phyloP scores from a whole-genome alignment of 805 yeast genomes.

The Sugiyamaella valdiviana region DNA sequence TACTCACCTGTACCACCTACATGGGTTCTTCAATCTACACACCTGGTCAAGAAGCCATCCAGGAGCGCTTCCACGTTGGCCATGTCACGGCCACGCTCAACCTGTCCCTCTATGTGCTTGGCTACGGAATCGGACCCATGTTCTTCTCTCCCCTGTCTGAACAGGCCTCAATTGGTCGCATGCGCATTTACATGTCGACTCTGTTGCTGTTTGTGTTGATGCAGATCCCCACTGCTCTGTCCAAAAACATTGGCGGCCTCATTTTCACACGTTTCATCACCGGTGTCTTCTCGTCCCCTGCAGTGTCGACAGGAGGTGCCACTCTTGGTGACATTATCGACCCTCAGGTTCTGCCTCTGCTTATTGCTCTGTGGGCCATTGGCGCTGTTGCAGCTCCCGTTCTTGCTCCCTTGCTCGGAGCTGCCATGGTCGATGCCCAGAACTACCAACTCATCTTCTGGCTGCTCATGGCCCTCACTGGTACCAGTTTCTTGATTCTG shows the following conservation, averaged over 20 bases:
- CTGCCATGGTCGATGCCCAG: slow-evolving; percentile 42
- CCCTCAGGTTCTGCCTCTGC: slow-evolving; percentile 38
- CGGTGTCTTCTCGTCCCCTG: slow-evolving; percentile 53
- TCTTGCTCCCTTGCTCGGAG: slow-evolving; percentile 53
- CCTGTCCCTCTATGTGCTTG: slow-evolving; percentile 56
- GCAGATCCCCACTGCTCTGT: slow-evolving; percentile 53
- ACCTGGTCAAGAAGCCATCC: slow-evolving; percentile 42
- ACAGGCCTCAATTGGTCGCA: slow-evolving; percentile 44
- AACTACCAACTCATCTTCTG: slow-evolving; percentile 53
- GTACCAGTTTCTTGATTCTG: slow-evolving; percentile 35
- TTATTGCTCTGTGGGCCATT: slow-evolving; percentile 47
- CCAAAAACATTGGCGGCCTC: slow-evolving; percentile 46
- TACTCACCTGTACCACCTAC: slow-evolving; percentile 49
- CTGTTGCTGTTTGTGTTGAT: slow-evolving; percentile 43
- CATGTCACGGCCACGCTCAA: slow-evolving; percentile 46
- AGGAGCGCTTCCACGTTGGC: slow-evolving; percentile 40
- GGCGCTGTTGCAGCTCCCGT: slow-evolving; percentile 14
- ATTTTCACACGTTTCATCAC: slow-evolving; percentile 46
- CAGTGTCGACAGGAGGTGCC: slow-evolving; percentile 55
- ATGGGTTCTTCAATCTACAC: slow-evolving; percentile 57
- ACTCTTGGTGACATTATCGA: slow-evolving; percentile 45
- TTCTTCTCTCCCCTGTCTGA: slow-evolving; percentile 57
- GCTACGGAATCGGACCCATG: slow-evolving; percentile 61
- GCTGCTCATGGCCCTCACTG: slow-evolving; percentile 40
- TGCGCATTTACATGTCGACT: slow-evolving; percentile 39